Conservation (phyloP, 495 filamentous ascomycete species). For the Recurvomyces mirabilis region DNA sequence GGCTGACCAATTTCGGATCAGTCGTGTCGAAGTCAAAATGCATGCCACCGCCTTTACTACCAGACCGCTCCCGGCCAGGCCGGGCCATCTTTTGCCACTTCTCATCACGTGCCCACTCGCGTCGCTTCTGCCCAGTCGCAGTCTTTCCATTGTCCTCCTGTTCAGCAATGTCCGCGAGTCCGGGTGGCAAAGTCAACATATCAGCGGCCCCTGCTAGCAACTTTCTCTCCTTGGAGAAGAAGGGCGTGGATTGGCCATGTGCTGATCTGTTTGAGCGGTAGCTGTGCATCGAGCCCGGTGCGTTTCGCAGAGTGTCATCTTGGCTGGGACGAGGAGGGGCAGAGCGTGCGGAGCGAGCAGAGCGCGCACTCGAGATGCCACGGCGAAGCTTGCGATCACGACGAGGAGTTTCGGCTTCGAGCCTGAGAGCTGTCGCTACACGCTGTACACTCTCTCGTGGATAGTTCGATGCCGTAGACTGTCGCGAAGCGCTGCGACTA, state of each 20-base stretch:
- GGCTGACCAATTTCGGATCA: slow-evolving; percentile 74
- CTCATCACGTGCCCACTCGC: slow-evolving; percentile 74
- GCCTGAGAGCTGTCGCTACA: slow-evolving; percentile 52
- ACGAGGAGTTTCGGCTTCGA: slow-evolving; percentile 54
- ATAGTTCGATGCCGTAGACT: slow-evolving; percentile 8
- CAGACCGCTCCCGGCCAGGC: slow-evolving; percentile 26
- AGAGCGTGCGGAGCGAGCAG: slow-evolving; percentile 27
- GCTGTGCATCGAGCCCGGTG: slow-evolving; percentile 17
- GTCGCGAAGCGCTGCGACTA: slow-evolving; percentile 23
- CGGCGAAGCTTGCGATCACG: slow-evolving; percentile 45
- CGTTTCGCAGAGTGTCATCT: slow-evolving; percentile 32
- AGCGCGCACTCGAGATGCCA: slow-evolving; percentile 34
- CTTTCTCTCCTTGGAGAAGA: slow-evolving; percentile 40
- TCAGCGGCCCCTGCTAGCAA: slow-evolving; percentile 76
- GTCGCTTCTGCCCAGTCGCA: slow-evolving; percentile 53
- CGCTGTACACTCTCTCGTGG: slow-evolving; percentile 47
- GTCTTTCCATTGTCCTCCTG: slow-evolving; percentile 47
- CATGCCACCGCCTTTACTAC: slow-evolving; percentile 60
- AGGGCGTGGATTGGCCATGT: slow-evolving; percentile 44
- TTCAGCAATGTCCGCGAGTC: slow-evolving; percentile 50
- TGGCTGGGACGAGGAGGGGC: slow-evolving; percentile 35
- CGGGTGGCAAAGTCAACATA: slow-evolving; percentile 73
- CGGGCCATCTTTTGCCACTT: slow-evolving; percentile 97
- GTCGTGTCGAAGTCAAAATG: slow-evolving; percentile 78
- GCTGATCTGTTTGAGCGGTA: slow-evolving; percentile 9